phyloP scores from a whole-genome alignment of 192 early-diverging fungal species.

The Geranomyces michiganensis region DNA sequence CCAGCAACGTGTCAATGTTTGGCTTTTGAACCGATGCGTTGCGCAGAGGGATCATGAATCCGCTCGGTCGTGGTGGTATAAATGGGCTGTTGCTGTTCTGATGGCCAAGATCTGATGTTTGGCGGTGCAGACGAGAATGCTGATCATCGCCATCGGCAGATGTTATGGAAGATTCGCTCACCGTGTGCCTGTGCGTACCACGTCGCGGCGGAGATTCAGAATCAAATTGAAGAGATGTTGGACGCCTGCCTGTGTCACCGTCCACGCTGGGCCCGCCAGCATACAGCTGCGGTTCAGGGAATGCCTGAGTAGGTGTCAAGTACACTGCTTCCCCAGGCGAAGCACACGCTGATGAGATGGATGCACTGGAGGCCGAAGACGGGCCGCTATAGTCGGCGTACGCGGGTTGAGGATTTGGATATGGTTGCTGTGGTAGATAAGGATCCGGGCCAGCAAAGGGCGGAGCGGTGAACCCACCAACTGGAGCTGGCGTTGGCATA shows the following conservation, averaged over 20 bases:
- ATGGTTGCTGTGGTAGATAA: background rate
- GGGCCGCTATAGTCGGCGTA: background rate
- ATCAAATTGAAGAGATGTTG: background rate
- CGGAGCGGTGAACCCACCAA: background rate
- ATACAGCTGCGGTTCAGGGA: constrained; percentile 22
- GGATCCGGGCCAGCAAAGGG: background rate
- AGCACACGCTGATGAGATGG: background rate
- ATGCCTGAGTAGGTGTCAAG: constrained; percentile 14
- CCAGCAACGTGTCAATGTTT: constrained; percentile 33
- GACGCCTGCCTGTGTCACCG: background rate
- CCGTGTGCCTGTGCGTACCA: background rate
- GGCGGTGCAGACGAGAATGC: background rate
- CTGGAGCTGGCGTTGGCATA: background rate
- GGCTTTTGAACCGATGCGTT: constrained; percentile 21
- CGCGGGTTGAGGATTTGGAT: background rate
- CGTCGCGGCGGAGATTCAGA: background rate
- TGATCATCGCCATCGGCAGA: constrained; percentile 2
- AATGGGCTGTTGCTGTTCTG: background rate
- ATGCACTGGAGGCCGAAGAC: background rate
- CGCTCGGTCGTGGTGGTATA: constrained; percentile 26
- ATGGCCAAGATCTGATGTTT: background rate
- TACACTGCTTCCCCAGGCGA: constrained; percentile 8
- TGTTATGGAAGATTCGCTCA: constrained; percentile 15
- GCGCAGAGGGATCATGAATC: constrained; percentile 34
- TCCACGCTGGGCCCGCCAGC: background rate